phyloP scores from a whole-genome alignment of 2,329 filamentous ascomycete genomes.

The Phoma herbarum region DNA sequence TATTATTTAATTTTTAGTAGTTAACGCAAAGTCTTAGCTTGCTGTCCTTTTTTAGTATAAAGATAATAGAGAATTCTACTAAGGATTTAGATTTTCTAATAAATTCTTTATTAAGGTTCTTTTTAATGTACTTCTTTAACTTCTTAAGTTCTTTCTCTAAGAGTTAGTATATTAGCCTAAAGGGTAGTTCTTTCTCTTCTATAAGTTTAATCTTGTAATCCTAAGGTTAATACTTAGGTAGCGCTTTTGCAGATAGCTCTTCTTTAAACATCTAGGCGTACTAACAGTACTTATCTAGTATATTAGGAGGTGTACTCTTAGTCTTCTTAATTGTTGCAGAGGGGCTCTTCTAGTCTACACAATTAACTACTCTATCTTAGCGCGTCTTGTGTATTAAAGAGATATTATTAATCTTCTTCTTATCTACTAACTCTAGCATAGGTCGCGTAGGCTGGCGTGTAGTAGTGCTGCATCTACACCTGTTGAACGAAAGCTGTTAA shows the following conservation, averaged over 20 bases:
- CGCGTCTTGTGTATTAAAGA: too few species aligned
- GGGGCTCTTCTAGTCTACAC: too few species aligned
- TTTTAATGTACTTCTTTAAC: background rate
- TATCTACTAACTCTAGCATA: too few species aligned
- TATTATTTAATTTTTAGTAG: background rate
- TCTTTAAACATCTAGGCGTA: too few species aligned
- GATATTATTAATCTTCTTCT: too few species aligned
- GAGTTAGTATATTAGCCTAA: background rate
- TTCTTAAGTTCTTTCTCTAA: background rate
- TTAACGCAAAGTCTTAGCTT: background rate
- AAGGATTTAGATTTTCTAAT: background rate
- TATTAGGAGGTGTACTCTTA: too few species aligned
- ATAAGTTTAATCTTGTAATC: background rate
- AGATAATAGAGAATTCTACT: background rate
- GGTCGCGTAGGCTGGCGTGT: too few species aligned
- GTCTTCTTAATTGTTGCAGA: too few species aligned
- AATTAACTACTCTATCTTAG: too few species aligned
- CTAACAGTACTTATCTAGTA: too few species aligned
- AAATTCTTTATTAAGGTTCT: background rate
- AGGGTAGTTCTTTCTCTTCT: background rate
- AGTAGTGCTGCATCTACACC: background rate
- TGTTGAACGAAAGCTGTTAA: background rate
- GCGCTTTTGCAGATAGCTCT: too few species aligned
- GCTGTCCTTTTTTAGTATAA: background rate
- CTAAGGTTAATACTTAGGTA: background rate